Conservation (phyloP, 768 basidiomycete genomes). For the Trametes punicea region DNA sequence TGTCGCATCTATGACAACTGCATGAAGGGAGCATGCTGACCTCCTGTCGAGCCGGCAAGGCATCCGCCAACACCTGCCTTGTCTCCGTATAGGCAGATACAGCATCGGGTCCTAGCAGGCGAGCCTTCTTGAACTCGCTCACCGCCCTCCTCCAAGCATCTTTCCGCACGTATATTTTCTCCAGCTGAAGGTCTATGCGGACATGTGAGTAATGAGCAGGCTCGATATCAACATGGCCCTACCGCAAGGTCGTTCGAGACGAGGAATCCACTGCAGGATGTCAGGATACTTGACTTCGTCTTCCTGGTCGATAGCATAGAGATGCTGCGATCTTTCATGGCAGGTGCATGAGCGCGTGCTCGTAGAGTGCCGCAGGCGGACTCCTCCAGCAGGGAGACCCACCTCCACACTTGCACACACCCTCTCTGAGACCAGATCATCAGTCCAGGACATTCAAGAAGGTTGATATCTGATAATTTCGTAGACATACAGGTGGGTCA, state of each 20-base stretch:
- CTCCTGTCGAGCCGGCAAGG: constrained; percentile 6
- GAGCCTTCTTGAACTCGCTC: constrained; percentile 24
- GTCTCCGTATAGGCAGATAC: constrained; percentile 10
- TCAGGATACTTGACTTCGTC: constrained; percentile 7
- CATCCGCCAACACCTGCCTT: constrained; percentile 13
- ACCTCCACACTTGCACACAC: background rate
- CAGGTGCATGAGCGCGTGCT: background rate
- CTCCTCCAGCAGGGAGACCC: too few relatives aligned
- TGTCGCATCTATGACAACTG: background rate
- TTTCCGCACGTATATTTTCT: background rate
- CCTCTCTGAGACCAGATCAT: background rate
- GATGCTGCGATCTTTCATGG: background rate
- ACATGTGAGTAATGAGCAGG: background rate
- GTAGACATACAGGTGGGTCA: constrained; percentile 28
- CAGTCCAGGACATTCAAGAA: too few relatives aligned
- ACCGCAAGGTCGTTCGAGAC: background rate
- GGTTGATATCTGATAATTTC: background rate
- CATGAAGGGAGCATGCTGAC: background rate
- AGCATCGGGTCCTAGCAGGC: constrained; percentile 3
- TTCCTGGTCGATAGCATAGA: background rate
- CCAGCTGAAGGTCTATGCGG: background rate
- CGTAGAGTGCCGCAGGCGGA: too few relatives aligned
- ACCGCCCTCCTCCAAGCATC: constrained; percentile 17
- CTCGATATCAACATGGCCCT: background rate
- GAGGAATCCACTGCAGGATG: constrained; percentile 18